Evolutionary conservation across 2,329 filamentous ascomycete species (phyloP).

Genomic region (Phialophora verrucosa): DNA sequence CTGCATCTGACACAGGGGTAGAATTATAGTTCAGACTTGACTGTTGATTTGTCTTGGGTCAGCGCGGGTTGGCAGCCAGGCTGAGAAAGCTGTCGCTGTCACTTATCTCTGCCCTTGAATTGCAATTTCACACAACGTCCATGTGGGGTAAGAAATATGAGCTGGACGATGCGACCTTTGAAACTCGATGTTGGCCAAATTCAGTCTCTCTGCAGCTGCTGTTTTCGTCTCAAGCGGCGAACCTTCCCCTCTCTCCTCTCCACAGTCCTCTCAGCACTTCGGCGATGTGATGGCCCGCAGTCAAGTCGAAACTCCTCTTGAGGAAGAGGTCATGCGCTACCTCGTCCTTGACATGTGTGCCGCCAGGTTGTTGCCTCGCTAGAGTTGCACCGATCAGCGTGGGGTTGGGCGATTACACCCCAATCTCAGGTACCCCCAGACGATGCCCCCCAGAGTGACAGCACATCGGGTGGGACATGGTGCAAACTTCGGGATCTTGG

Average conservation of each 20-base stretch:
- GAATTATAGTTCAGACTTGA: not conserved
- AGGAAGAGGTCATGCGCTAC: not conserved
- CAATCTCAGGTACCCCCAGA: constrained; percentile 3
- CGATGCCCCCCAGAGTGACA: too few species aligned
- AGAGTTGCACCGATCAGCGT: not conserved
- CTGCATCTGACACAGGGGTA: constrained; percentile 11
- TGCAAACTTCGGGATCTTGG: too few species aligned
- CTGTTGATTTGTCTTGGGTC: not conserved
- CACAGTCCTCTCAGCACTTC: not conserved
- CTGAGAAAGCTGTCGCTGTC: not conserved
- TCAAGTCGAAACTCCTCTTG: not conserved
- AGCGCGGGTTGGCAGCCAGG: not conserved
- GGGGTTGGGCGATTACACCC: constrained; percentile 9
- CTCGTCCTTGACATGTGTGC: not conserved
- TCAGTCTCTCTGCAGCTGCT: not conserved
- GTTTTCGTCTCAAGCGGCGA: not conserved
- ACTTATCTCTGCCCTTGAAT: not conserved
- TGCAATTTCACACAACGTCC: not conserved
- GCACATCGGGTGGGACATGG: not conserved
- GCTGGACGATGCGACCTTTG: not conserved
- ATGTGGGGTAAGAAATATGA: not conserved
- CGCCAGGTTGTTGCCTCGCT: not conserved
- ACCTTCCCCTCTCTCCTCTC: not conserved
- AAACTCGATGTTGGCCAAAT: not conserved
- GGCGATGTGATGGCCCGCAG: constrained; percentile 5